Conservation (phyloP, 2,329 filamentous ascomycete species). For the Stagonosporopsis rhizophila region DNA sequence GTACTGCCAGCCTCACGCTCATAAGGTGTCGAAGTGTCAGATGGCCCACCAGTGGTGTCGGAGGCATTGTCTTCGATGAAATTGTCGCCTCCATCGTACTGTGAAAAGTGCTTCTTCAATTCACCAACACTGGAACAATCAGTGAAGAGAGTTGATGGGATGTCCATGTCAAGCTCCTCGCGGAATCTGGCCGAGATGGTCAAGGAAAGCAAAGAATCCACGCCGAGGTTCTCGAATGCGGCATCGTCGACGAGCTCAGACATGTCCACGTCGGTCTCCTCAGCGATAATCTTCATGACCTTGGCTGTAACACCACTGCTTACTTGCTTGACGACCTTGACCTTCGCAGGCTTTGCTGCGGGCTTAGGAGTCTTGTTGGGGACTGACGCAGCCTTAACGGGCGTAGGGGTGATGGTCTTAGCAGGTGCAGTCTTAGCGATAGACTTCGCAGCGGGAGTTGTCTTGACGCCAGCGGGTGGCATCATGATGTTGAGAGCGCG, state of each 20-base stretch:
- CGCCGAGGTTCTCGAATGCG: constrained; percentile 67
- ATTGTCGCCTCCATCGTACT: constrained; percentile 53
- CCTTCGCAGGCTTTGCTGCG: constrained; percentile 58
- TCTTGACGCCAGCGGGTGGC: constrained; percentile 62
- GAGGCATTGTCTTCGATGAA: constrained; percentile 51
- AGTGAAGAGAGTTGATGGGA: constrained; percentile 66
- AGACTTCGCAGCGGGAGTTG: constrained; percentile 39
- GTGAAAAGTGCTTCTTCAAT: constrained; percentile 64
- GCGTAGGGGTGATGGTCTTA: constrained; percentile 44
- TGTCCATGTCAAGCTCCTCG: constrained; percentile 66
- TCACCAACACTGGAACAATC: constrained; percentile 67
- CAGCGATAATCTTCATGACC: constrained; percentile 71
- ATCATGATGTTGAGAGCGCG: constrained; percentile 71
- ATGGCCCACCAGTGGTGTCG: constrained; percentile 48
- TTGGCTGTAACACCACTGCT: constrained; percentile 57
- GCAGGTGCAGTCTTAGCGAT: constrained; percentile 45
- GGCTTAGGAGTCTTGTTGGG: constrained; percentile 58
- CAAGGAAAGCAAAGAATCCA: constrained; percentile 67
- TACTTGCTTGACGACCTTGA: constrained; percentile 57
- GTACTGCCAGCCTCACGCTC: constrained; percentile 53
- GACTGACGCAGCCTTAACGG: constrained; percentile 47
- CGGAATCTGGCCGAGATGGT: constrained; percentile 68
- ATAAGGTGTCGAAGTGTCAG: constrained; percentile 53
- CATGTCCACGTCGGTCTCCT: constrained; percentile 67
- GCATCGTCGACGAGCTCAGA: constrained; percentile 66